A percentile compares a stretch with the other conserved stretches of the same genome.
These are phyloP conservation scores for Rubia tinctorum DNA, from an alignment of 305 asterid genomes.

Conservation along the genomic window DNA sequence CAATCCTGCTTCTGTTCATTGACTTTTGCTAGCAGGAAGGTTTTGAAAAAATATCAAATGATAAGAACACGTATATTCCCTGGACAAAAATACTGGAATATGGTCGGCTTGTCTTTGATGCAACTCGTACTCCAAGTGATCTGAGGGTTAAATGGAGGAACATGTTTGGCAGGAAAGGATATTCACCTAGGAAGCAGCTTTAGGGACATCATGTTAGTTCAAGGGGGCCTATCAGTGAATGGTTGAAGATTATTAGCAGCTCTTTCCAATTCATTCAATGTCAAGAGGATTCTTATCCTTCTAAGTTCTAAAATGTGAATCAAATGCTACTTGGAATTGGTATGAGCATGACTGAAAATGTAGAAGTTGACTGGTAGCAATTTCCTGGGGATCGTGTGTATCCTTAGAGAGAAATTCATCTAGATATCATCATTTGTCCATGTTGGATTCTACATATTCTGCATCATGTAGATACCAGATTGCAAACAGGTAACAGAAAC, in stretches of 20 bases:
- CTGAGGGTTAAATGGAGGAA: constrained; percentile 75
- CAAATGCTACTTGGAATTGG: background rate
- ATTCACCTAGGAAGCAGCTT: background rate
- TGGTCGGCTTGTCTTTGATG: constrained; percentile 46
- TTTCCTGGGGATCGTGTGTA: too few species aligned
- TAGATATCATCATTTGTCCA: too few species aligned
- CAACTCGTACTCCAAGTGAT: constrained; percentile 55
- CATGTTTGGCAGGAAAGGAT: constrained; percentile 26
- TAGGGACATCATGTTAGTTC: background rate
- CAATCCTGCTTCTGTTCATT: background rate
- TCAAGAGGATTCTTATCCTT: background rate
- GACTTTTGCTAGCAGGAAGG: constrained; percentile 43
- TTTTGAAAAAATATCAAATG: constrained; percentile 28
- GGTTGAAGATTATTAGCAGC: constrained; percentile 1
- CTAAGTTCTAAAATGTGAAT: background rate
- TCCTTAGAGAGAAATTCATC: too few species aligned
- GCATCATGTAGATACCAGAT: too few species aligned
- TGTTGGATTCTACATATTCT: too few species aligned
- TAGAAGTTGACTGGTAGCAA: background rate
- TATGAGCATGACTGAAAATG: background rate
- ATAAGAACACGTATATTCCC: constrained; percentile 34
- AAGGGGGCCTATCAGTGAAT: background rate
- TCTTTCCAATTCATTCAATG: constrained; percentile 1
- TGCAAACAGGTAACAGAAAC: too few species aligned
- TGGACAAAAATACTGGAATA: constrained; percentile 63